Evolutionary conservation across 2,329 filamentous ascomycete genomes (phyloP), one percentile per base, ranked within the genome.

Genomic region (Ceratocystis diversiconidia): DNA sequence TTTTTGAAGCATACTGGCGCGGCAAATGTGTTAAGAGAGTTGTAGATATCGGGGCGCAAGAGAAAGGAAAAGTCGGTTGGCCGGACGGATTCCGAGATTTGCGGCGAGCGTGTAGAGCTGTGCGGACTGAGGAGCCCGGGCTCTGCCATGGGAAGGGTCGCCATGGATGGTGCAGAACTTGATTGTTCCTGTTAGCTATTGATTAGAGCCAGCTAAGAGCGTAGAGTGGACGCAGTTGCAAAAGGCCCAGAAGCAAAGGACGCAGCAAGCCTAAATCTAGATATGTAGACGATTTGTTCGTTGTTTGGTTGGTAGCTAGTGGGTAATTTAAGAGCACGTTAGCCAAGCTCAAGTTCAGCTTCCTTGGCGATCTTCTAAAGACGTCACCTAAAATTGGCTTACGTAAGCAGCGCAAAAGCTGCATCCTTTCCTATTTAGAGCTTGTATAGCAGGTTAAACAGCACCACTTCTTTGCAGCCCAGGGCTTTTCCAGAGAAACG

Each of bases 11-110:
- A 76, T 0, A 78, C 71, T 0, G 85, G 83, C 12, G 85, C 75
- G 68, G 80, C 79, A 57, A 84, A 79, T 17, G 81, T 82, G 0
- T 87, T 85, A 28, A 96, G 79, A 1, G 87, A 85, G 72, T 96
- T 92, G 77, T 92, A 96, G 65, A 92, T 87, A 69, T 90, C 84
- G 2, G 89, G 86, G 22, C 86, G 84, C 10, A 94, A 82, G 59
- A 96, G 84, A 73, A 88, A 92, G 19, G 86, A 84, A 70, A 96
- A 88, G 76, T 95, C 87, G 71, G 89, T 88, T 17, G 62, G 41
- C 8, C 30, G 48, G n/a, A 22, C 48, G 7, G 66, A 60, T 28
- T 8, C 72, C 68, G 25, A 70, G 69, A 10, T 73, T 72, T 1
- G 73, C 73, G 17, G 69, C 66, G 65, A 70, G 68, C 30, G 69